phyloP scores from a whole-genome alignment of 768 basidiomycete species.

The Kockovaella imperatae region DNA sequence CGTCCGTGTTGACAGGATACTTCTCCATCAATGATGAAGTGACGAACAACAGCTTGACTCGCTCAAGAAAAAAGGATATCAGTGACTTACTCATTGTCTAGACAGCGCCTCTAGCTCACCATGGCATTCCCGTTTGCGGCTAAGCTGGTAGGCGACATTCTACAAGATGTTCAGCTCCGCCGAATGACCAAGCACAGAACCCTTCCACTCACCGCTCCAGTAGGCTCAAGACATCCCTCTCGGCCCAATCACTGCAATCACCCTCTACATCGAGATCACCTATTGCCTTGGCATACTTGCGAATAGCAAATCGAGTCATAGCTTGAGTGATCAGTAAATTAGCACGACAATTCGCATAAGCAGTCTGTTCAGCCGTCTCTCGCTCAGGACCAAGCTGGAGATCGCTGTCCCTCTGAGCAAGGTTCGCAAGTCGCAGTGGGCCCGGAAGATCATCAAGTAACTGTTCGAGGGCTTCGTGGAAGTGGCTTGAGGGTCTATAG shows the following conservation, averaged over 20 bases:
- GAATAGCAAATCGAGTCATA: constrained; percentile 23
- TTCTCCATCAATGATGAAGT: constrained; percentile 25
- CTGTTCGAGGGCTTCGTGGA: constrained; percentile 10
- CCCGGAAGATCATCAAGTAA: constrained; percentile 9
- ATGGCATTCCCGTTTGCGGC: constrained; percentile 30
- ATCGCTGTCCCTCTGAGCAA: background rate
- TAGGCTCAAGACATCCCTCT: constrained; percentile 20
- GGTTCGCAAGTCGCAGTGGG: constrained; percentile 10
- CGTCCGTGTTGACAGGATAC: constrained; percentile 17
- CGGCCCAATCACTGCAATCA: constrained; percentile 12
- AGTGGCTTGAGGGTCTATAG: constrained; percentile 4
- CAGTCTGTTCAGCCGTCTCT: background rate
- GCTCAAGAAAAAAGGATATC: background rate
- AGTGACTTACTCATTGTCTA: background rate
- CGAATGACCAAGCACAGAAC: background rate
- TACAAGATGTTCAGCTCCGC: too few relatives aligned
- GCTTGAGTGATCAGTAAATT: constrained; percentile 26
- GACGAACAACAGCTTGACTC: constrained; percentile 21
- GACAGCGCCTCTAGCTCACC: background rate
- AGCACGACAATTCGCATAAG: constrained; percentile 23
- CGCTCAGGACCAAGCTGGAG: too few relatives aligned
- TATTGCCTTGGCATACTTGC: constrained; percentile 18
- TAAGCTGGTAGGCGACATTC: constrained; percentile 22
- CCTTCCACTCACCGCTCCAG: constrained; percentile 17
- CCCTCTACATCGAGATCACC: constrained; percentile 8